Evolutionary conservation across 306 rosid species (phyloP).

Genomic region (Castanospermum australe): DNA sequence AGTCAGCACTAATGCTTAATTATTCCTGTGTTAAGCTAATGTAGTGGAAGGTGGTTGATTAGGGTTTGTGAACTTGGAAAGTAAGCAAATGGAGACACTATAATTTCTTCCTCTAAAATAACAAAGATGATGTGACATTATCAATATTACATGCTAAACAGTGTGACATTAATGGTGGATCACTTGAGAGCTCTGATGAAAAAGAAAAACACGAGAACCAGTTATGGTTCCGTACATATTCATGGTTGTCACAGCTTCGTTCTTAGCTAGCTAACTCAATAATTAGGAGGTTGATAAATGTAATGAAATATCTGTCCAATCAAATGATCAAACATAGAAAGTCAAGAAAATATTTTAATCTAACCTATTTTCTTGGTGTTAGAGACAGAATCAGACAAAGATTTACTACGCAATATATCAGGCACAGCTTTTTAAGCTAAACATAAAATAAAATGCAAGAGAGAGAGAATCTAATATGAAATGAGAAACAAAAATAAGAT

Average conservation of each 20-base stretch:
- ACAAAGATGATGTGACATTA: conserved; percentile 31
- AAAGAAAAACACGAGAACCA: background rate
- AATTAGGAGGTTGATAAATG: conserved; percentile 33
- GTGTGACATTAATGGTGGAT: conserved; percentile 16
- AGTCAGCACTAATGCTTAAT: background rate
- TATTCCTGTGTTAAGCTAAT: background rate
- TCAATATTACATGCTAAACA: background rate
- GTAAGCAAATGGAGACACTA: conserved; percentile 20
- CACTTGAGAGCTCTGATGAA: background rate
- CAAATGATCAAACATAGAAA: conserved; percentile 35
- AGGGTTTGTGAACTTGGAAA: conserved; percentile 26
- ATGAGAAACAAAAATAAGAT: background rate
- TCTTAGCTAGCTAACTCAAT: conserved; percentile 25
- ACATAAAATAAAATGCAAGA: conserved; percentile 3
- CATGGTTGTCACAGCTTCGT: conserved; percentile 6
- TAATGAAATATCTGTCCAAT: conserved; percentile 37
- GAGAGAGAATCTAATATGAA: background rate
- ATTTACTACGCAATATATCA: background rate
- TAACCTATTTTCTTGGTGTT: conserved; percentile 7
- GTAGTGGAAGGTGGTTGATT: conserved; percentile 22
- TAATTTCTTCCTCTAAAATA: background rate
- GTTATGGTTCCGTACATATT: conserved; percentile 8
- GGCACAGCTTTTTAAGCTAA: conserved; percentile 22
- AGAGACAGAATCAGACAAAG: conserved; percentile 32
- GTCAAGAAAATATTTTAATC: conserved; percentile 24